These are phyloP conservation scores for Amesomyces nigricolor DNA, from an alignment of 2,329 filamentous ascomycete genomes.

Conservation along the genomic window DNA sequence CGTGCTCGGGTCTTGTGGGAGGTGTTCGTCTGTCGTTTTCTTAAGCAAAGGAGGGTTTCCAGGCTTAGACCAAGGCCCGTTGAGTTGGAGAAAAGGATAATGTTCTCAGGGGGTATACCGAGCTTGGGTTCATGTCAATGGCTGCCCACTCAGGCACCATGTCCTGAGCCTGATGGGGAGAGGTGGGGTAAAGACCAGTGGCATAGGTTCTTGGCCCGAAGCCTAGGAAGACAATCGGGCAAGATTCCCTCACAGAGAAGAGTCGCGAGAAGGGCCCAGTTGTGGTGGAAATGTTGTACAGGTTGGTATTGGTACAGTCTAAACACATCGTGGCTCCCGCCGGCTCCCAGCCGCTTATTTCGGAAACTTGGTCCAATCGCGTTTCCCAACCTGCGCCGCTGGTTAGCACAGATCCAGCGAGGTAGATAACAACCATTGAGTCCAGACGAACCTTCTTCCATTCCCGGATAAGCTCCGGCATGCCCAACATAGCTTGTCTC, in stretches of 20 bases:
- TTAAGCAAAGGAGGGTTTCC: not conserved
- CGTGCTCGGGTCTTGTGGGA: not conserved
- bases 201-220: not conserved
- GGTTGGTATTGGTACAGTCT: conserved; percentile 25
- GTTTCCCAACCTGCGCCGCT: conserved; percentile 44
- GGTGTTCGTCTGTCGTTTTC: not conserved
- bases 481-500: conserved; percentile 86
- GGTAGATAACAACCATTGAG: too few relatives aligned
- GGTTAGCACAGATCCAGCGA: conserved; percentile 31
- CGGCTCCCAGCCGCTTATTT: conserved; percentile 31
- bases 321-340: conserved; percentile 14
- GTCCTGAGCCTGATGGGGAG: not conserved
- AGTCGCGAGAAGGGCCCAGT: not conserved
- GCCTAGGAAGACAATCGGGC: not conserved
- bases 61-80: not conserved
- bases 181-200: not conserved
- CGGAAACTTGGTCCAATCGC: conserved; percentile 53
- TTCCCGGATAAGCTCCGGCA: conserved; percentile 84
- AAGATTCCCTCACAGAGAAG: not conserved
- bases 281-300: conserved; percentile 21
- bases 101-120: too few relatives aligned
- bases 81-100: not conserved
- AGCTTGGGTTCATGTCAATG: too few relatives aligned
- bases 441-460: conserved; percentile 75
- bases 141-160: too few relatives aligned